Conservation (phyloP, 176 grass and related monocot species). For the Oryza australiensis region DNA sequence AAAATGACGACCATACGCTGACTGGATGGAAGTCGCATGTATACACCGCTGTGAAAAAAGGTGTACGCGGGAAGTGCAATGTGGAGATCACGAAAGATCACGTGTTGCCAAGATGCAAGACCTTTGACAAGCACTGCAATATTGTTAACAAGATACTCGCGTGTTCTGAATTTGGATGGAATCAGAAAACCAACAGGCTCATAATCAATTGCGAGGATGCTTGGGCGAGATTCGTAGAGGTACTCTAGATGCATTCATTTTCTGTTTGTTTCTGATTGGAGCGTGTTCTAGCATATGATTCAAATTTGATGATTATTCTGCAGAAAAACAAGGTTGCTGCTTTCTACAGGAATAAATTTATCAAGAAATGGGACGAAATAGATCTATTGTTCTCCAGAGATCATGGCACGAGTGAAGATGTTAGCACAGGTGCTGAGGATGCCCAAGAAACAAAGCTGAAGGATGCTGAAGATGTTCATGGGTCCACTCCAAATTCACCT, state of each 20-base stretch:
- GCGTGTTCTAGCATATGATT: not conserved
- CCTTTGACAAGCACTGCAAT: conserved; percentile 43
- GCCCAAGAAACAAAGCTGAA: conserved; percentile 18
- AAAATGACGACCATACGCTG: conserved; percentile 19
- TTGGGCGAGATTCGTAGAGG: conserved; percentile 25
- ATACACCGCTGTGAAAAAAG: not conserved
- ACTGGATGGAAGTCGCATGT: conserved; percentile 32
- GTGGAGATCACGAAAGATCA: conserved; percentile 35
- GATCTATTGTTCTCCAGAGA: conserved; percentile 39
- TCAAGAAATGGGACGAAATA: conserved; percentile 33
- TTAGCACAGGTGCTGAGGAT: conserved; percentile 35
- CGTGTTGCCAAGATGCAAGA: conserved; percentile 36
- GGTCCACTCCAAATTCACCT: conserved; percentile 20
- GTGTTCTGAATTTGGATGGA: conserved; percentile 30
- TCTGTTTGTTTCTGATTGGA: not conserved
- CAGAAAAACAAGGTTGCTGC: conserved; percentile 40
- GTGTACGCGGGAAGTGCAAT: conserved; percentile 24
- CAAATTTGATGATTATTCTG: conserved; percentile 8
- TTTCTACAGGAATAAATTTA: conserved; percentile 29
- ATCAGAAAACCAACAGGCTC: conserved; percentile 25
- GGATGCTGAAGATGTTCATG: not conserved
- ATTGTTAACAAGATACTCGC: conserved; percentile 16
- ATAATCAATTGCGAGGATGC: conserved; percentile 34
- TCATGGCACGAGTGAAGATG: conserved; percentile 31
- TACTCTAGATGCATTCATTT: not conserved